phyloP scores from a whole-genome alignment of 768 basidiomycete genomes.

The Favolaschia claudopus region DNA sequence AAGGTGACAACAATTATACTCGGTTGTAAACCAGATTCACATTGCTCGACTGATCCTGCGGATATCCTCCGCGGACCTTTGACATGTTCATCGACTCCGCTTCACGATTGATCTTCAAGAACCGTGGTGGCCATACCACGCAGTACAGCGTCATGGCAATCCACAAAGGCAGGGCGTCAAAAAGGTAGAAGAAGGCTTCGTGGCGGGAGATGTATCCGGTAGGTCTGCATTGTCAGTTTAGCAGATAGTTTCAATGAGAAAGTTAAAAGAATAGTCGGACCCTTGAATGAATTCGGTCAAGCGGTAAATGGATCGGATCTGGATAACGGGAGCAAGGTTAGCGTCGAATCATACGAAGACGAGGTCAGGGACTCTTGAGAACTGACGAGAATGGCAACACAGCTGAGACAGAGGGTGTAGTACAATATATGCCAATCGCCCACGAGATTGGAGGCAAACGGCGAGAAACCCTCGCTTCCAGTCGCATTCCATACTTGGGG shows the following conservation, averaged over 20 bases:
- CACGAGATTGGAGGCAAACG: background rate
- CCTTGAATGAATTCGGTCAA: background rate
- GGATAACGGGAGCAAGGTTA: background rate
- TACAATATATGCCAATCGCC: background rate
- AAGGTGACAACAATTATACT: too few relatives aligned
- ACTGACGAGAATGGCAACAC: background rate
- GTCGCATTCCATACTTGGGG: slow-evolving; percentile 10
- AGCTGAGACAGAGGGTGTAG: background rate
- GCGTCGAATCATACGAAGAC: background rate
- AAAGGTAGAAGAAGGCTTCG: slow-evolving; percentile 10
- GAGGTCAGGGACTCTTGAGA: background rate
- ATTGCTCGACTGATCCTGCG: too few relatives aligned
- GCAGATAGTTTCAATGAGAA: too few relatives aligned
- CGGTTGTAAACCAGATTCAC: too few relatives aligned
- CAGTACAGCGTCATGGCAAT: slow-evolving; percentile 18
- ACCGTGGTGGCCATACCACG: slow-evolving; percentile 14
- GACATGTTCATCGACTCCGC: slow-evolving; percentile 1
- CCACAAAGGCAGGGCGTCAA: slow-evolving; percentile 17
- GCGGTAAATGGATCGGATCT: background rate
- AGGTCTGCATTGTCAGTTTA: background rate
- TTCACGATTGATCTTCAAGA: background rate
- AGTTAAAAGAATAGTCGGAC: background rate
- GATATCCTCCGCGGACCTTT: too few relatives aligned
- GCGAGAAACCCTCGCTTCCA: background rate
- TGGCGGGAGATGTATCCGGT: background rate